A percentile compares a stretch with the other conserved stretches of the same genome.
Conservation (phyloP, 805 yeast species). For the Naumovozyma dairenensis region DNA sequence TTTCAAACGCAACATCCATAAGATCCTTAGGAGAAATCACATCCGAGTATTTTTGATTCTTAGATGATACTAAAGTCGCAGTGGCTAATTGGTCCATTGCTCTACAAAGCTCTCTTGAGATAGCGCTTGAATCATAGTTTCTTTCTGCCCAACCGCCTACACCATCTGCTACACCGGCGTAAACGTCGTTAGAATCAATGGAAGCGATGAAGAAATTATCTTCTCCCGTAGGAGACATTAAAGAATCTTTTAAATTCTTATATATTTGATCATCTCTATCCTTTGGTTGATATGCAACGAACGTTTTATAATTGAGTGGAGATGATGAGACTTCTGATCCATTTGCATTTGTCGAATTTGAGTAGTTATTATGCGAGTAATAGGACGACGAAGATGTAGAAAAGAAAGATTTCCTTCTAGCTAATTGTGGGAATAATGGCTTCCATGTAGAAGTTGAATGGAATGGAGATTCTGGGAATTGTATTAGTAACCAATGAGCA, state of each 20-base stretch:
- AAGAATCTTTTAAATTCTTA: constrained; percentile 23
- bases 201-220: constrained; percentile 52
- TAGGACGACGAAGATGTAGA: no score
- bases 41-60: constrained; percentile 3
- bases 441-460: no score
- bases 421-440: no score
- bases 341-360: no score
- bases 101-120: constrained; percentile 67
- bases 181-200: constrained; percentile 26
- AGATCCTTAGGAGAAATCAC: constrained; percentile 36
- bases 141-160: constrained; percentile 96
- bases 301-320: constrained; percentile 39
- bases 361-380: no score
- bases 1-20: constrained; percentile 45
- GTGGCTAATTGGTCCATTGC: constrained; percentile 34
- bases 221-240: constrained; percentile 64
- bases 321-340: no score
- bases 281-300: constrained; percentile 70
- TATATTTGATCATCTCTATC: constrained; percentile 46
- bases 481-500: no score
- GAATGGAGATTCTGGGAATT: no score
- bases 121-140: constrained; percentile 83
- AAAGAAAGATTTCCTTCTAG: no score
- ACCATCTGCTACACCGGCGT: constrained; percentile 88
- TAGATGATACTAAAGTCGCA: constrained; percentile 5